Evolutionary conservation across 1,284 basidiomycete genomes (phyloP), one percentile per base, ranked within the genome.

Genomic region (Puccinia sorghi): DNA sequence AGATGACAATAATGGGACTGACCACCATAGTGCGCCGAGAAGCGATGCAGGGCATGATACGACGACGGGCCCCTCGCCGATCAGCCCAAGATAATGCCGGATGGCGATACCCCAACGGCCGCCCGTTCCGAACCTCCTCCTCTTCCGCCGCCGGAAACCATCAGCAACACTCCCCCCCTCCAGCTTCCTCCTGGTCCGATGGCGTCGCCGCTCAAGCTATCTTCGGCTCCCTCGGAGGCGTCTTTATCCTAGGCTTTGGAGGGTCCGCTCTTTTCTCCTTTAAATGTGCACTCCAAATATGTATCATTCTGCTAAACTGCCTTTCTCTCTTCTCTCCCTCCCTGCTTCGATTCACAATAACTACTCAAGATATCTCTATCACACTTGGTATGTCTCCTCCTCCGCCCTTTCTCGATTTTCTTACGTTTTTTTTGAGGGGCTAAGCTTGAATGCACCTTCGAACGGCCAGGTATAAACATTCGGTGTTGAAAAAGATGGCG

Each of bases 401-500:
- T 27, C 32, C 32, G 32, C 4, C 32, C 32, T 32, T 32, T 4
- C 27, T 4, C 22, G 50, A 46, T 56, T 17, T 8, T 48, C 20
- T n/a, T 52, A 7, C 8, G 41, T 61, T 27, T 32, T 22, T 41
- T 9, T 43, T 39, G 32, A 9, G 17, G 7, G 11, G 11, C n/a
- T 20, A 25, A 11, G 32, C 46, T 9, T 27, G 41, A 17, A 11
- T n/a, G 13, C 3, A 50, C 5, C 3, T 8, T 41, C 43, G 20
- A 12, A 39, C 3, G 37, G 59, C 48, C 66, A 79, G 76, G 76
- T 79, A 79, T 54, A 79, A 79, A 64, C 64, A 72, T 59, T 79
- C 76, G 12, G 76, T 79, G 4, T 72, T 79, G 56, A 15, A 79
- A 48, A 79, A 79, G 52, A 79, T 79, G 76, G 76, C 76, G 17